Conservation (phyloP, 805 yeast genomes). For the Metschnikowia corniflorae region DNA sequence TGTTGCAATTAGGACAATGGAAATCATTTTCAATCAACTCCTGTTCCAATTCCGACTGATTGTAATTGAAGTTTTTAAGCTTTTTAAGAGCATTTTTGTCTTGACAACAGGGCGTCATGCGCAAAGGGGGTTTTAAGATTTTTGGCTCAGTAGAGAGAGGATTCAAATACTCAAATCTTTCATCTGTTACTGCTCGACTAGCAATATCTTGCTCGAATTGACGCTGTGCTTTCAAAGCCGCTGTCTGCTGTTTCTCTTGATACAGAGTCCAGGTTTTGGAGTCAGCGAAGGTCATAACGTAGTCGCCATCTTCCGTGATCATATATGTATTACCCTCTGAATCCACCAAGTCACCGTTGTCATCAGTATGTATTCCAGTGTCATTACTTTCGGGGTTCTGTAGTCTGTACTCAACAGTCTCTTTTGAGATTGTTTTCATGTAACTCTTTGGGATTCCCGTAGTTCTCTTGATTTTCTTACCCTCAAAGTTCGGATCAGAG, state of each 20-base stretch:
- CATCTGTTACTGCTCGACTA: constrained; percentile 29
- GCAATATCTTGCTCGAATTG: constrained; percentile 46
- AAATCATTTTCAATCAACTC: constrained; percentile 77
- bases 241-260: constrained; percentile 63
- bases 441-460: constrained; percentile 97
- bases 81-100: constrained; percentile 53
- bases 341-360: constrained; percentile 43
- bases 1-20: constrained; percentile 83
- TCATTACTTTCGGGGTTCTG: constrained; percentile 26
- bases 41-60: constrained; percentile 37
- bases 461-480: constrained; percentile 83
- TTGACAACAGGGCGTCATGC: constrained; percentile 78
- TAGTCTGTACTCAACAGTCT: constrained; percentile 55
- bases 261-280: constrained; percentile 83
- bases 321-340: constrained; percentile 58
- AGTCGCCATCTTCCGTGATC: constrained; percentile 93
- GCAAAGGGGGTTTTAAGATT: constrained; percentile 63
- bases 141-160: constrained; percentile 48
- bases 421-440: constrained; percentile 80
- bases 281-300: constrained; percentile 95
- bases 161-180: constrained; percentile 51
- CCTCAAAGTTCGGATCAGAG: constrained; percentile 90
- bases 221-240: constrained; percentile 45
- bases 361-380: constrained; percentile 34
- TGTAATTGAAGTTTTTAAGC: constrained; percentile 41